Evolutionary conservation across 2,329 filamentous ascomycete species (phyloP), one percentile per base, ranked within the genome.

Genomic region (Chaetoscypha palmicola): DNA sequence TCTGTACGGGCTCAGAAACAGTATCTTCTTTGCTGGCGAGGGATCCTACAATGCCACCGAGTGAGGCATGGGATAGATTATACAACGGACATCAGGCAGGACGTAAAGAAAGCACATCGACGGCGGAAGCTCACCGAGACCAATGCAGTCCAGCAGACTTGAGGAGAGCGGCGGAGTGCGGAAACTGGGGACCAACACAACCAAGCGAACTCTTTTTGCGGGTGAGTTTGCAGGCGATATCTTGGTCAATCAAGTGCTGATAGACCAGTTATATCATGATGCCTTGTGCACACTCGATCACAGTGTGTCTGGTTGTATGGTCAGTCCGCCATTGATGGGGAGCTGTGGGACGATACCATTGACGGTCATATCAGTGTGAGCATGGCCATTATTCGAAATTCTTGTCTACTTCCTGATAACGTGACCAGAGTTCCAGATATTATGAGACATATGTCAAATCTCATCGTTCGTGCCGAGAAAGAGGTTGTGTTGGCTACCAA

Each of bases 401-500:
- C n/a, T n/a, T n/a, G n/a, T n/a, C n/a, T n/a, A n/a, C n/a, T n/a
- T n/a, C n/a, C 22, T 45, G 24, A 19, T 31, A 21, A 16, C n/a
- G 22, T 4, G 5, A 57, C 64, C 52, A 68, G 69, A 0, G 64
- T 85, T 22, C 79, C 79, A 1, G 84, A 89, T 58, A 76, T 88
- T 17, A 76, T 76, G 47, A 72, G 82, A 0, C 84, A 89, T 60
- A 83, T 86, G 66, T 78, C 83, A 1, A 89, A 90, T 53, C 68
- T 86, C 16, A 90, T 91, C 24, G 83, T 74, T 2, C 71, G 80
- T 3, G 86, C 86, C 0, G 72, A 86, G 55, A 74, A 73, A 24
- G 86, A 91, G 55, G 77, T 91, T 0, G 79, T 85, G 44, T 67
- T 90, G 8, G 80, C 80, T 0, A 90, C 86, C 0, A 88, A 86